Conservation (phyloP, 805 yeast genomes). For the Candida dendrica region DNA sequence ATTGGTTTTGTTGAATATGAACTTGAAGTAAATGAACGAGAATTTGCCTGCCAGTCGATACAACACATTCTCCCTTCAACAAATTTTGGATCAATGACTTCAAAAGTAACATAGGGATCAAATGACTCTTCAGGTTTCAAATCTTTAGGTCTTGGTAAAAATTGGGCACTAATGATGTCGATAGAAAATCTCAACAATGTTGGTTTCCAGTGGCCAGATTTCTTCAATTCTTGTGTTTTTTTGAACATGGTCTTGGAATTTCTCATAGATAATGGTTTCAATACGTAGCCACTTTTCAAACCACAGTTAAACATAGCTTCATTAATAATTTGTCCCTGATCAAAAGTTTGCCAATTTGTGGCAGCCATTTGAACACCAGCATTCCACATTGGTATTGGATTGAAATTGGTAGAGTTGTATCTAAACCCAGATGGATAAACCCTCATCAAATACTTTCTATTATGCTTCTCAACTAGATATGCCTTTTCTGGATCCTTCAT, state of each 20-base stretch:
- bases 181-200: conserved; percentile 24
- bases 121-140: conserved; percentile 36
- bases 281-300: conserved; percentile 62
- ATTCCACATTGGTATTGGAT: conserved; percentile 75
- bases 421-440: conserved; percentile 81
- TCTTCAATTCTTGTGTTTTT: conserved; percentile 11
- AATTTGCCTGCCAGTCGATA: conserved; percentile 4
- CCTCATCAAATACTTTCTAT: conserved; percentile 67
- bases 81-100: conserved; percentile 42
- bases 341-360: conserved; percentile 93
- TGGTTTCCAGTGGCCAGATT: conserved; percentile 1
- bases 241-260: conserved; percentile 18
- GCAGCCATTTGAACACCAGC: conserved; percentile 93
- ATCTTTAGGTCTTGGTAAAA: conserved; percentile 65
- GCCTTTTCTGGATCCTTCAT: conserved; percentile 51
- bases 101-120: conserved; percentile 59
- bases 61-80: conserved; percentile 6
- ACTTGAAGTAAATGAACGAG: background rate
- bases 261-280: conserved; percentile 55
- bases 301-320: conserved; percentile 69
- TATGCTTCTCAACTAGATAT: conserved; percentile 65
- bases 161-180: conserved; percentile 71
- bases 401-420: conserved; percentile 72
- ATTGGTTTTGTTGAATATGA: conserved; percentile 25
- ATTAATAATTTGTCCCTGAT: conserved; percentile 81